Evolutionary conservation across 331 rosid species (phyloP).

Genomic region (Telfairia occidentalis): DNA sequence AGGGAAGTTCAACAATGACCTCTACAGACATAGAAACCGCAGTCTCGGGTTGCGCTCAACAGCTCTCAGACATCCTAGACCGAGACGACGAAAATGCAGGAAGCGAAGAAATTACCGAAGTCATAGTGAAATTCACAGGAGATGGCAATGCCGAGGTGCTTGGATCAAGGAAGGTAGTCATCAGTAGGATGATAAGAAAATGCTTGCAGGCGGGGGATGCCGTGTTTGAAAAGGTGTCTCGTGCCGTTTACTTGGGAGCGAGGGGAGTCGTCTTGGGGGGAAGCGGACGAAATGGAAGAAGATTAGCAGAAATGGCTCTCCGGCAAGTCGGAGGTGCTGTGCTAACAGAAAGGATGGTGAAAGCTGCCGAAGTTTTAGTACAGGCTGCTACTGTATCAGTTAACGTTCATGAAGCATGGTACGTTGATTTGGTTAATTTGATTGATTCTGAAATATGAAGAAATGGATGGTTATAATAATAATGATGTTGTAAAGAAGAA

Average conservation of each 20-base stretch:
- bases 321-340: constrained; percentile 60
- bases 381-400: constrained; percentile 63
- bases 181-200: constrained; percentile 62
- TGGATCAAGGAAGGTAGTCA: constrained; percentile 40
- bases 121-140: constrained; percentile 30
- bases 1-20: constrained; percentile 29
- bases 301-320: constrained; percentile 54
- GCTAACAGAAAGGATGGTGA: constrained; percentile 46
- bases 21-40: constrained; percentile 40
- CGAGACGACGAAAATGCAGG: constrained; percentile 43
- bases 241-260: constrained; percentile 45
- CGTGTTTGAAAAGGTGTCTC: constrained; percentile 67
- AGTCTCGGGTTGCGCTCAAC: constrained; percentile 29
- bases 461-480: background rate
- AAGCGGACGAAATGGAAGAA: constrained; percentile 48
- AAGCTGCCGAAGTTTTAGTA: constrained; percentile 73
- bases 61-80: constrained; percentile 39
- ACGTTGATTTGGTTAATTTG: constrained; percentile 6
- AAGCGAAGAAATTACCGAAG: constrained; percentile 52
- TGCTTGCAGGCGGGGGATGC: constrained; percentile 82
- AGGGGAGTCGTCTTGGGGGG: constrained; percentile 74
- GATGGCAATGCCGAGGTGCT: constrained; percentile 28
- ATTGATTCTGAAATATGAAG: constrained; percentile 10
- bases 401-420: constrained; percentile 75
- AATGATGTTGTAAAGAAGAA: constrained; percentile 1